These are phyloP conservation scores for Cryptococcus sp. DNA, from an alignment of 1,284 basidiomycete genomes.

Conservation along the genomic window DNA sequence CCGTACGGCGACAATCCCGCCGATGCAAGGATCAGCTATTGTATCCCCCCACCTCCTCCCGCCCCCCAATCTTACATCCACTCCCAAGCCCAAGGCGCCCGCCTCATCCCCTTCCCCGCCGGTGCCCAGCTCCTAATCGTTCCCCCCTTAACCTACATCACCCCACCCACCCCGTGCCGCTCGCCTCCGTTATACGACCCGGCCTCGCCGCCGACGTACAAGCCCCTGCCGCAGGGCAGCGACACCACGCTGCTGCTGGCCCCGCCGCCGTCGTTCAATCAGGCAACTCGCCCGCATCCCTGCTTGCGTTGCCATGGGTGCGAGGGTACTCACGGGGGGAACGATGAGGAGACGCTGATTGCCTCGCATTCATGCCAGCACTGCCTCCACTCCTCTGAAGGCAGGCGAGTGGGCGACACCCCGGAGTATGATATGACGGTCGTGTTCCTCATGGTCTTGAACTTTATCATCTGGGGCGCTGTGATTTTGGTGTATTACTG, in stretches of 20 bases:
- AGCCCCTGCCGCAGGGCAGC: slow-evolving; percentile 9
- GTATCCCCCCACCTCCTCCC: not conserved
- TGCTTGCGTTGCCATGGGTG: not conserved
- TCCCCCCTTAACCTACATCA: not conserved
- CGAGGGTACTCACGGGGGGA: not conserved
- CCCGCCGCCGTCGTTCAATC: slow-evolving; percentile 12
- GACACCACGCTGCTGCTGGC: slow-evolving; percentile 13
- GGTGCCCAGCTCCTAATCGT: not conserved
- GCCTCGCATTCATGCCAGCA: slow-evolving; percentile 1
- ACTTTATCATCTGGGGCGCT: slow-evolving; percentile 14
- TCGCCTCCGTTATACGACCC: not conserved
- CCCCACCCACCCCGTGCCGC: not conserved
- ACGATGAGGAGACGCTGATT: not conserved
- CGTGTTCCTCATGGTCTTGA: slow-evolving; percentile 9
- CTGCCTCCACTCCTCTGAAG: slow-evolving; percentile 1
- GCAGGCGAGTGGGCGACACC: not conserved
- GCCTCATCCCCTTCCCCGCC: not conserved
- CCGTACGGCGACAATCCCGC: not conserved
- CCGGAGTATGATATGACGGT: slow-evolving; percentile 4
- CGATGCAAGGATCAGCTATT: too few relatives aligned
- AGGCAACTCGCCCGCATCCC: slow-evolving; percentile 10
- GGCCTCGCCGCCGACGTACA: slow-evolving; percentile 15
- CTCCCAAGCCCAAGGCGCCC: not conserved
- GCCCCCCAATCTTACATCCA: not conserved
- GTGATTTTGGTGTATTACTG: slow-evolving; percentile 12